Base-by-base conservation (phyloP, 163 green algal genomes). In the Volvox carteri region DNA sequence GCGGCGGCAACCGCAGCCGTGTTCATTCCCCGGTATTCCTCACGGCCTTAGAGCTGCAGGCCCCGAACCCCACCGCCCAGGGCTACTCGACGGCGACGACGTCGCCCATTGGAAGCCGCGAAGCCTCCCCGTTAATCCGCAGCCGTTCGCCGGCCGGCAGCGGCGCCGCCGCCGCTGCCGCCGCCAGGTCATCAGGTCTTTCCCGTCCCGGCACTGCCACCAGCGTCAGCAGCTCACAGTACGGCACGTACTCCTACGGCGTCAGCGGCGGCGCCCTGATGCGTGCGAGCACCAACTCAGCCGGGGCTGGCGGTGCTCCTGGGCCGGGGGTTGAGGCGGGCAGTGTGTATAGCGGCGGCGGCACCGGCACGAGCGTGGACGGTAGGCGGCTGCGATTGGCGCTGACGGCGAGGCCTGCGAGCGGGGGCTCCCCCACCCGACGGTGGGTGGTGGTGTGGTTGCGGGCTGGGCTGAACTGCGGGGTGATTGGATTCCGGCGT, bases 341-440 rank as follows among this genome's bases (percentile, higher is more conserved):
- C 1, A 75, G 65, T 48, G 30, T 48, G 30, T 75, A 28, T 35
- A 12, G 33, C 75, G 48, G 50, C n/a, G 50, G 37, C 77, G 54
- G 77, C 77, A 9, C 8, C n/a, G 41, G 28, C 77, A 9, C 8
- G 14, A 28, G 28, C 0, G 78, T 86, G 56, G 58, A 77, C 78
- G 76, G 8, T 16, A n/a, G 80, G 62, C 60, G 62, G 80, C 44
- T 87, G 77, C 77, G 86, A 33, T 37, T 90, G 62, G 67, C 62
- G 67, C 86, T 87, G 16, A 88, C 39, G 19, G 41, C 30, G 28
- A 37, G 86, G 12, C 86, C 86, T 1, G 86, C 77, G 18, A 86
- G 86, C 37, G 86, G 86, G 1, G 86, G 86, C 7, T 88, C 78
- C 4, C 86, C 86, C 52, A 91, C 86, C 2, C 46, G 65, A 11